These are phyloP conservation scores for Arthrobotrys iridis DNA, from an alignment of 2,329 filamentous ascomycete species.

Conservation along the genomic window DNA sequence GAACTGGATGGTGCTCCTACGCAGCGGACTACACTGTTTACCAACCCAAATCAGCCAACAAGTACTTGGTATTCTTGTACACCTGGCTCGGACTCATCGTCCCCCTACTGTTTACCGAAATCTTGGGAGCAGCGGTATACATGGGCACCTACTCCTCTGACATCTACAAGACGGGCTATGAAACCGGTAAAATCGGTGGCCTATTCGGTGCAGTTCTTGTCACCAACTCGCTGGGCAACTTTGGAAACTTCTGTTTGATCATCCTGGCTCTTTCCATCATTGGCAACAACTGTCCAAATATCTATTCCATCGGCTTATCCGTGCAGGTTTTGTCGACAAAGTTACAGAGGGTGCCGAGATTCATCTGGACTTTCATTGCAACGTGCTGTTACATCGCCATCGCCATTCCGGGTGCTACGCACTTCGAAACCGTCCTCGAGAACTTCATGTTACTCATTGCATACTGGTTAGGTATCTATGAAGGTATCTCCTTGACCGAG, in stretches of 20 bases:
- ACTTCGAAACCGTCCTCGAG: constrained; percentile 73
- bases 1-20: constrained; percentile 77
- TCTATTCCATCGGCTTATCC: constrained; percentile 75
- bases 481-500: constrained; percentile 72
- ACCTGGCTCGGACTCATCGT: constrained; percentile 76
- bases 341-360: constrained; percentile 72
- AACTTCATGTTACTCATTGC: constrained; percentile 76
- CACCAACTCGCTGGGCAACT: constrained; percentile 69
- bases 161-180: constrained; percentile 68
- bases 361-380: constrained; percentile 72
- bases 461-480: constrained; percentile 81
- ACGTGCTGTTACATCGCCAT: constrained; percentile 74
- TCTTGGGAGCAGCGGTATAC: constrained; percentile 76
- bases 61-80: constrained; percentile 73
- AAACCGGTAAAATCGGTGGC: constrained; percentile 71
- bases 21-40: constrained; percentile 84
- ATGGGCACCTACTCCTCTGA: constrained; percentile 70
- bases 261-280: constrained; percentile 74
- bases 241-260: constrained; percentile 77
- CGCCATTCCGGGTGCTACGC: constrained; percentile 74
- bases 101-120: constrained; percentile 77
- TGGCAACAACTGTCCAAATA: constrained; percentile 76
- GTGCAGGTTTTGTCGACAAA: constrained; percentile 72
- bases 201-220: constrained; percentile 73
- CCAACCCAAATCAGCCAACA: constrained; percentile 72